Evolutionary conservation across 768 basidiomycete genomes (phyloP), one percentile per base, ranked within the genome.

Genomic region (Scleroderma bovista): DNA sequence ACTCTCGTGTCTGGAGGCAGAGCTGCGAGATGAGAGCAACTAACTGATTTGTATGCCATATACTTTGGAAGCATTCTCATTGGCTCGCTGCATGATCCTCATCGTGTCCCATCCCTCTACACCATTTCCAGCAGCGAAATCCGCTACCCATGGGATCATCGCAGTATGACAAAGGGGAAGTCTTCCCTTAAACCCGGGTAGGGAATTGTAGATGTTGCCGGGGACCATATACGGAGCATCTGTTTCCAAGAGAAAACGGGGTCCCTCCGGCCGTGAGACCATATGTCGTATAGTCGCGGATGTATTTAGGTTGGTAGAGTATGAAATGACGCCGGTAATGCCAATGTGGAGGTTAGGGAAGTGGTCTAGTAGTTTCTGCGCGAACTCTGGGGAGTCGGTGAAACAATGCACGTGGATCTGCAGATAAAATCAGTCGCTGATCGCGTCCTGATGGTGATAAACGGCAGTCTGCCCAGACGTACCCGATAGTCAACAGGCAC

Each of bases 191-290:
- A 73, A 48, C 6, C 54, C 55, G 1, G 77, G 72, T 0, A 88
- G 65, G 0, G 81, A 71, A 2, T 67, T 62, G 59, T 88, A 89
- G 16, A 93, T 63, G 51, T 86, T 92, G 0, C 79, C 71, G 0
- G 91, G 91, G 0, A 86, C 75, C 91, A 93, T 93, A 69, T 77
- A 93, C 0, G 91, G 91, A 3, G 88, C 89, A 55, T 93, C 91
- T 0, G 91, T 91, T 66, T 93, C 91, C 3, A 93, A 74, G 1
- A 92, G 64, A 42, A 84, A 79, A 36, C 79, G 74, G 2, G 75
- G 63, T 3, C 65, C 63, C 11, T 57, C 52, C 3, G 57, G 48
- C 20, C 59, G 44, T 12, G 63, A 37, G 4, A 67, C 59, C 72
- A 87, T 75, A 34, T 77, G 71, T 2, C 75, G 77, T n/a, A 93